Evolutionary conservation across 179 eudicot species (phyloP).

Genomic region (Monotropa hypopitys): DNA sequence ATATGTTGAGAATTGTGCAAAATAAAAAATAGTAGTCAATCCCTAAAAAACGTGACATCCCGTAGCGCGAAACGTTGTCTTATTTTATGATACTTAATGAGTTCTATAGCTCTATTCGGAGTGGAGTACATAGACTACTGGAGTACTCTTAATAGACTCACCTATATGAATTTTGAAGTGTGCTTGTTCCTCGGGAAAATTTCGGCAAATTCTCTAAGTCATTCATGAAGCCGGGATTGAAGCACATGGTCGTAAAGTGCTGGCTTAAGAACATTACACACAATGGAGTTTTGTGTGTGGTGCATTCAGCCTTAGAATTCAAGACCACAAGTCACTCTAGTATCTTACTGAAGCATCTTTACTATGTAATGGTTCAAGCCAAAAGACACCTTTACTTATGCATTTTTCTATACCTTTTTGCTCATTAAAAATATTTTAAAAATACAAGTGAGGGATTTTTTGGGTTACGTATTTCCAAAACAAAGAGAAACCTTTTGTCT

Average conservation of each 20-base stretch:
- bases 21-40: too few relatives aligned
- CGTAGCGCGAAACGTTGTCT: neutral
- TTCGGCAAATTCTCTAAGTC: neutral
- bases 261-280: neutral
- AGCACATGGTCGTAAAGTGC: neutral
- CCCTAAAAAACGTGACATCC: neutral
- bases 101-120: neutral
- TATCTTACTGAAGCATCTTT: neutral
- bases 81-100: neutral
- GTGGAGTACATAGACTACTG: neutral
- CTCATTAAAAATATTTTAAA: too few relatives aligned
- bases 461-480: too few relatives aligned
- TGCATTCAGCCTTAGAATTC: neutral
- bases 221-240: neutral
- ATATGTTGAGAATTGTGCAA: neutral
- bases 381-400: conserved; percentile 3
- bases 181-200: neutral
- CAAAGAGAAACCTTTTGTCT: too few relatives aligned
- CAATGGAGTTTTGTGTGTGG: neutral
- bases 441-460: too few relatives aligned
- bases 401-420: too few relatives aligned
- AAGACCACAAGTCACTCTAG: neutral
- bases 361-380: conserved; percentile 6
- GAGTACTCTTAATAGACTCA: conserved; percentile 2
- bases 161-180: neutral